phyloP scores from a whole-genome alignment of 441 rosid genomes.

The Erodium texanum region DNA sequence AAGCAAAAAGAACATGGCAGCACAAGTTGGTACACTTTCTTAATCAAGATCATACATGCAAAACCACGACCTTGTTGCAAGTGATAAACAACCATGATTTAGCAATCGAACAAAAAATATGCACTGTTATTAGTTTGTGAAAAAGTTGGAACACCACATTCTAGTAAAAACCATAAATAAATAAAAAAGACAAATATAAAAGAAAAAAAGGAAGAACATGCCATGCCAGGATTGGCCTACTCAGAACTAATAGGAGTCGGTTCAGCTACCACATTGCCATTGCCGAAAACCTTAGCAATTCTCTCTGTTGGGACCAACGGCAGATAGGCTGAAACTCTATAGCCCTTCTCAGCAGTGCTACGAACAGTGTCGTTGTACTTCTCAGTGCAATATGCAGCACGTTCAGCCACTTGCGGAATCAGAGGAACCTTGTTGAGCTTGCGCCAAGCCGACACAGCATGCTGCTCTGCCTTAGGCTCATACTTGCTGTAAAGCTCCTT shows the following conservation, averaged over 20 bases:
- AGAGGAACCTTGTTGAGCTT: conserved; percentile 71
- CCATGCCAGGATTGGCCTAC: background rate
- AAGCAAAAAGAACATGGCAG: too few species aligned
- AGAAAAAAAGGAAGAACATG: too few species aligned
- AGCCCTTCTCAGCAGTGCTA: conserved; percentile 65
- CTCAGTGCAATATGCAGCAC: conserved; percentile 70
- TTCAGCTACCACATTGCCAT: conserved; percentile 32
- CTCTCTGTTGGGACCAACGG: conserved; percentile 79
- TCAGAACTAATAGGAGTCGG: background rate
- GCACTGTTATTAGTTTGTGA: too few species aligned
- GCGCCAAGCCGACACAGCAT: conserved; percentile 72
- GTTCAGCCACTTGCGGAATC: conserved; percentile 60
- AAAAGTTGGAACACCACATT: too few species aligned
- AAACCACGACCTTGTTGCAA: too few species aligned
- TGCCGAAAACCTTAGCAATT: conserved; percentile 60
- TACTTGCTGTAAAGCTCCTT: conserved; percentile 68
- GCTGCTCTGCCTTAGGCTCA: conserved; percentile 80
- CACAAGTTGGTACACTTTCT: too few species aligned
- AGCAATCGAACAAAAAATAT: too few species aligned
- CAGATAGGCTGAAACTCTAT: conserved; percentile 56
- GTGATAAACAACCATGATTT: too few species aligned
- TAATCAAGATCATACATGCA: too few species aligned
- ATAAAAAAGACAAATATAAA: too few species aligned
- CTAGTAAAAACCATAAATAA: too few species aligned
- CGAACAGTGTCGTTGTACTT: conserved; percentile 70